These are phyloP conservation scores for Aspergillus fumigatiaffinis DNA, from an alignment of 2,329 filamentous ascomycete species.

Conservation along the genomic window DNA sequence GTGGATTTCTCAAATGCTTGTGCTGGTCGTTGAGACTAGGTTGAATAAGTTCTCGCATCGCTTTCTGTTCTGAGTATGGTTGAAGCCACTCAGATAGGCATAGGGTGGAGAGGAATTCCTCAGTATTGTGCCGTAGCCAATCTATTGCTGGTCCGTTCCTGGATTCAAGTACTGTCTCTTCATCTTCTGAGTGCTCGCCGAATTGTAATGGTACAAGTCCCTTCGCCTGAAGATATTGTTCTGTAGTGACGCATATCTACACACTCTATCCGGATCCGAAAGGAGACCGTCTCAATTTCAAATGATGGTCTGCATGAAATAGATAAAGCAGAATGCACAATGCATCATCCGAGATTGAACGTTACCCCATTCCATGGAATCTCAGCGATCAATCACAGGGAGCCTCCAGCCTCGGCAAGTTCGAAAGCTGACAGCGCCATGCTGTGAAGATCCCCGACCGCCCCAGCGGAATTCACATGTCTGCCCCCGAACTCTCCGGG, in stretches of 20 bases:
- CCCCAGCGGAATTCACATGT: constrained; percentile 14
- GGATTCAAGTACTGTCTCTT: too few species aligned
- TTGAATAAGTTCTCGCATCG: background rate
- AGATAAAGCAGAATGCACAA: background rate
- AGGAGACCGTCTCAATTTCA: background rate
- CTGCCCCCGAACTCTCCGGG: constrained; percentile 18
- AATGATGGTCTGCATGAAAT: background rate
- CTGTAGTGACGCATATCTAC: background rate
- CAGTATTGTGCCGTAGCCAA: background rate
- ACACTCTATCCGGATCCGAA: background rate
- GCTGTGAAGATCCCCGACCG: constrained; percentile 1
- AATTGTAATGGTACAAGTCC: background rate
- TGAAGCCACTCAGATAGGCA: background rate
- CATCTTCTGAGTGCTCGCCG: too few species aligned
- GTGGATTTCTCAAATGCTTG: background rate
- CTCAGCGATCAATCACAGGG: constrained; percentile 2
- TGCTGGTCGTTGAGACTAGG: background rate
- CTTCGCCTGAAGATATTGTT: background rate
- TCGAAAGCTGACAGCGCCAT: background rate
- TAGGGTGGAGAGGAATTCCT: background rate
- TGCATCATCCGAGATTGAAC: background rate
- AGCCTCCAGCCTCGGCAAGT: constrained; percentile 13
- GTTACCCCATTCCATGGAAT: background rate
- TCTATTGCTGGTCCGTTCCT: background rate
- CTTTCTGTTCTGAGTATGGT: background rate